phyloP scores from a whole-genome alignment of 192 early-diverging fungal species.

The Coemansia sp. region DNA sequence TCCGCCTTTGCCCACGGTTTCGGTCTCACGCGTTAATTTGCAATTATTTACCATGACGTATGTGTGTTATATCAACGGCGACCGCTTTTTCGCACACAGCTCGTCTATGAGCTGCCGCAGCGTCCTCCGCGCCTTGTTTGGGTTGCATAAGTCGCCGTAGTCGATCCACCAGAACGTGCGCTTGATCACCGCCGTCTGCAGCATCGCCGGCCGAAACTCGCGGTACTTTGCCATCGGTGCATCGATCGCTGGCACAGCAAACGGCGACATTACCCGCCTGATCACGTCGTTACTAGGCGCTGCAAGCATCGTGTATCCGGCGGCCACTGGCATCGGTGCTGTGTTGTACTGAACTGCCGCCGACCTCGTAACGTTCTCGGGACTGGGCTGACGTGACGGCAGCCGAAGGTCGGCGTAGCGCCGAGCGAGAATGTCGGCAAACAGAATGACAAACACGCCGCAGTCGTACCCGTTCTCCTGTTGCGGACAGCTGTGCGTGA shows the following conservation, averaged over 20 bases:
- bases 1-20: no score
- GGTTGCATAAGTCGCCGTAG: constrained; percentile 43
- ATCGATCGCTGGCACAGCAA: neutral
- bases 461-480: constrained; percentile 48
- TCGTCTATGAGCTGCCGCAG: constrained; percentile 20
- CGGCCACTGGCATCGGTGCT: neutral
- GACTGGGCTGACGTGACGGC: neutral
- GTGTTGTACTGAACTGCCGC: neutral
- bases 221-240: neutral
- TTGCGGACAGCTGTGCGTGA: constrained; percentile 48
- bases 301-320: constrained; percentile 6
- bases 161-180: constrained; percentile 49
- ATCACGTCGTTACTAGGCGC: neutral
- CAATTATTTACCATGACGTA: no score
- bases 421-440: constrained; percentile 38
- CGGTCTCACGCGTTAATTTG: no score
- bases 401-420: constrained; percentile 34
- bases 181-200: constrained; percentile 6
- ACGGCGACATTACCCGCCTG: constrained; percentile 1
- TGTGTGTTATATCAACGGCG: constrained; percentile 8
- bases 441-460: constrained; percentile 44
- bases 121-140: constrained; percentile 23
- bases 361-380: no score
- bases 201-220: constrained; percentile 4
- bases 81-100: neutral